Evolutionary conservation across 106 monocot species (phyloP), one percentile per base, ranked within the genome.

Genomic region (Triglochin maritima): DNA sequence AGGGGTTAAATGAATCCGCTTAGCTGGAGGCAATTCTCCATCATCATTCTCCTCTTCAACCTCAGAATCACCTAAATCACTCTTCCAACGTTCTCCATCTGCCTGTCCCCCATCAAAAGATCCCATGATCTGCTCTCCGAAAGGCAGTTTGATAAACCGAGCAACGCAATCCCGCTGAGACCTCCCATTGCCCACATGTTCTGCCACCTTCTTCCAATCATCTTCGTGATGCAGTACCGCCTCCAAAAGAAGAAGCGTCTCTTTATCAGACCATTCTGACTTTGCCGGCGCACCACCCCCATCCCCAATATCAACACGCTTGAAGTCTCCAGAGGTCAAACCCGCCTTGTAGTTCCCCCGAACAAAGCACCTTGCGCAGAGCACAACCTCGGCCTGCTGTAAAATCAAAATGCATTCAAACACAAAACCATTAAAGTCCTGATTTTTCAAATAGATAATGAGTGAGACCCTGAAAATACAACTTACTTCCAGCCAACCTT

Each of bases 181-280:
- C 78, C 86, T 84, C 55, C 81, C 86, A 52, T 85, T 88, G 56
- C 76, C 76, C 6, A 88, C 91, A 82, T 98, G 83, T 41, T 90
- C 86, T 12, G 84, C 79, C 45, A 98, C 96, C 71, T 82, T 98
- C 71, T 86, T 91, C 96, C 96, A 98, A 69, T 98, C 96, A 71
- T 91, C 96, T 47, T 84, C 88, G 75, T 82, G 84, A 47, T 91
- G 88, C 46, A 82, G 77, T 49, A 98, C 48, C 5, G 91, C 91
- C 69, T 98, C 96, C 61, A 98, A 83, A 15, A 98, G 86, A 65
- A 88, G 96, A 65, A 98, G 87, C 13, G 83, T 88, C 63, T 98
- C 96, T 57, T 98, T 98, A 67, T 98, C 96, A n/a, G 81, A 88
- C 96, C 96, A 98, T n/a, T 98, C 91, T 42, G 82, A 62, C 72